Evolutionary conservation across 2,329 filamentous ascomycete species (phyloP), one percentile per base, ranked within the genome.

Genomic region (Colletotrichum orbiculare): DNA sequence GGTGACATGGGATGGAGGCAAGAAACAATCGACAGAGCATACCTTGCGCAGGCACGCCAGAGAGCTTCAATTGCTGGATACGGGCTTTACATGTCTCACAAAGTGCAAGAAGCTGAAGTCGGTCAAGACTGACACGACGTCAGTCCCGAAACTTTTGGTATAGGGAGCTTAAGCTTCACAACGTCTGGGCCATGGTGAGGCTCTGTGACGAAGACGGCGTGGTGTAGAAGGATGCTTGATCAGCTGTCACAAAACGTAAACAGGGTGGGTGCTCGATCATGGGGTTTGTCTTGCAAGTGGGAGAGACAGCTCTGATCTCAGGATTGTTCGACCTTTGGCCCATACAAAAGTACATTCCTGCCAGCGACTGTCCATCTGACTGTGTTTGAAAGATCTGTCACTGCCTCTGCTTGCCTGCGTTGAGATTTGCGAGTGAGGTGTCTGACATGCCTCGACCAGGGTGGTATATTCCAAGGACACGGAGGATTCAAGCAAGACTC

Each of bases 401-500:
- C 25, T 25, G 25, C 25, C 25, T 25, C 25, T 25, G 25, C 25
- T 49, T 33, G 43, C 42, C 54, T 60, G 56, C 48, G 47, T 65
- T 52, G 47, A 38, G 35, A 48, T 33, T 12, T 47, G 45, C 35
- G 38, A 54, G 34, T 56, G 42, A 52, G 11, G 46, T 54, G 59
- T 66, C 63, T 63, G 34, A 57, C 53, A 65, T 61, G 52, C 55
- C 50, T 45, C 37, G 59, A 55, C 57, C 11, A 41, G 50, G 50
- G 34, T 65, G 45, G 57, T 50, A 52, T 56, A 49, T 52, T 46
- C 25, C 57, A 25, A 25, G 25, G 25, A 25, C 25, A 25, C 25
- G 15, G 15, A 17, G 25, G 25, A 25, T 2, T 25, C 3, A 25
- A 4, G 3, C 25, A 52, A 41, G 57, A 56, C 50, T 65, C 53